phyloP scores from a whole-genome alignment of 441 rosid species.

The Populus trichocarpa region DNA sequence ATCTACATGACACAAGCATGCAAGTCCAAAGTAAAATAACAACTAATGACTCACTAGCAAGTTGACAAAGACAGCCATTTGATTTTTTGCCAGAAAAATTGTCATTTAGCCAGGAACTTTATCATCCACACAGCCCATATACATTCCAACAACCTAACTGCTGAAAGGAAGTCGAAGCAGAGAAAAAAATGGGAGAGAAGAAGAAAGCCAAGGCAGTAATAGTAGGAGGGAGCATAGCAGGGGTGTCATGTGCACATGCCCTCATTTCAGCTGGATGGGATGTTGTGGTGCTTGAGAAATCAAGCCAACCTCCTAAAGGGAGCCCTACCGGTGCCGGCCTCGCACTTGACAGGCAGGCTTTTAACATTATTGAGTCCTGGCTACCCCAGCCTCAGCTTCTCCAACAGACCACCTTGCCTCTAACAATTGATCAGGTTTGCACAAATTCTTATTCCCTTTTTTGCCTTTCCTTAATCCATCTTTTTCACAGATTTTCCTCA shows the following conservation, averaged over 20 bases:
- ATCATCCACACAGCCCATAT: background rate
- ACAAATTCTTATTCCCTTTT: background rate
- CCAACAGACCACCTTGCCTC: constrained; percentile 39
- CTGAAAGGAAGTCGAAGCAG: background rate
- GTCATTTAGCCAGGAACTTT: background rate
- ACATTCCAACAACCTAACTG: background rate
- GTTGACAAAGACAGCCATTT: background rate
- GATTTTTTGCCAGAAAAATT: background rate
- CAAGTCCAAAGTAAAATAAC: no score
- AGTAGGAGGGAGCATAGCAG: constrained; percentile 77
- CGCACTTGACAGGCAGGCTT: constrained; percentile 51
- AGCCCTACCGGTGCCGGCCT: constrained; percentile 53
- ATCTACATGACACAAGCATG: no score
- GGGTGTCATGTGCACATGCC: constrained; percentile 64
- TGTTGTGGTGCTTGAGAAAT: constrained; percentile 57
- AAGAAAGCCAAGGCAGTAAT: constrained; percentile 45
- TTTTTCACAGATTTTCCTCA: background rate
- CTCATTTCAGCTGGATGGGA: constrained; percentile 60
- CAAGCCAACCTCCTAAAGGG: constrained; percentile 46
- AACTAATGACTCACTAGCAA: background rate
- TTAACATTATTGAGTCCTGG: constrained; percentile 47
- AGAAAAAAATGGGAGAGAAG: background rate
- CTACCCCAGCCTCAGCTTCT: constrained; percentile 41
- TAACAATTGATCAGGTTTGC: constrained; percentile 46
- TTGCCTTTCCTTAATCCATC: background rate